Conservation (phyloP, 164 flowering plant genomes). For the Nelumbo lutea region DNA sequence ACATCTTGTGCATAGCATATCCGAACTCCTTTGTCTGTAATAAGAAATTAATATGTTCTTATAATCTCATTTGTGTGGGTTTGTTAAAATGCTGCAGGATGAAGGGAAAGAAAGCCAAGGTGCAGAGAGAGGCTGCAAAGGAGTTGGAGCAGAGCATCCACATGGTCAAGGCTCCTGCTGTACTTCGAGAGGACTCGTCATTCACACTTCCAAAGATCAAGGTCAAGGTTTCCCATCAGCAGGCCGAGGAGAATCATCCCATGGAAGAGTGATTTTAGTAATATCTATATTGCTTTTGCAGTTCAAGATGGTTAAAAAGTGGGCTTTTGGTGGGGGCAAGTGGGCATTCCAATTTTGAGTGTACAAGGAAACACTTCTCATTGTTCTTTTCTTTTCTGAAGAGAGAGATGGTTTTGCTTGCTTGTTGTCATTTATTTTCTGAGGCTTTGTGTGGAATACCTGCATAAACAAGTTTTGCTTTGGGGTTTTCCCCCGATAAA, state of each 20-base stretch:
- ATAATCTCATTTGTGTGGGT: background rate
- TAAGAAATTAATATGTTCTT: no score
- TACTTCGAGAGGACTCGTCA: background rate
- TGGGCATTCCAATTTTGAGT: no score
- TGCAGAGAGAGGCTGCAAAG: constrained; percentile 1
- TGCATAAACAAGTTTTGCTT: no score
- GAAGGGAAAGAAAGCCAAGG: constrained; percentile 1
- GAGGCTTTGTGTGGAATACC: no score
- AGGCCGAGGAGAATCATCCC: background rate
- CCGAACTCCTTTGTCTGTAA: background rate
- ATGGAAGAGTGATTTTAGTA: background rate
- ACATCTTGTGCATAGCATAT: background rate
- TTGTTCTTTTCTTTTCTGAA: no score
- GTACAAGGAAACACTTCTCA: no score
- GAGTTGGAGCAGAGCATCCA: constrained; percentile 2
- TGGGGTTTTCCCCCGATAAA: no score
- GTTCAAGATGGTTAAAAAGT: no score
- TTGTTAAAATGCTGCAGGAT: background rate
- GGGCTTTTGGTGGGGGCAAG: no score
- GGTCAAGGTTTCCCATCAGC: background rate
- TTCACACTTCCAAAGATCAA: constrained; percentile 1
- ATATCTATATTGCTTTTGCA: no score
- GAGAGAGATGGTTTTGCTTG: no score
- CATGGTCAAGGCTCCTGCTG: constrained; percentile 1
- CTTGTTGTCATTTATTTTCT: no score